Percentiles rank a stretch among this genome's conserved stretches.
Conservation (phyloP, 345 rosid genomes). For the Aquilaria malaccensis region DNA sequence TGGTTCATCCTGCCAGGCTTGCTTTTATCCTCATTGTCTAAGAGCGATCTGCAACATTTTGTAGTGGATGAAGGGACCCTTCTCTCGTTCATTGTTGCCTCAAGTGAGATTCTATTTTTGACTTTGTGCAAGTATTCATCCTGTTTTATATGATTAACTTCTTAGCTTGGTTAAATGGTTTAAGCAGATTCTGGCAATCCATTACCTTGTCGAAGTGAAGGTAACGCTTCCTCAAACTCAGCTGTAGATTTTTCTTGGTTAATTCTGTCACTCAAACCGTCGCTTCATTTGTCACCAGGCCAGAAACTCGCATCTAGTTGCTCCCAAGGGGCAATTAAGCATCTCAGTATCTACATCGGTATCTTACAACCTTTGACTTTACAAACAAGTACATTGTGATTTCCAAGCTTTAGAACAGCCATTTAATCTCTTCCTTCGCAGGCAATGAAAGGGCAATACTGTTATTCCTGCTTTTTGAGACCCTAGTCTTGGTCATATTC, state of each 20-base stretch:
- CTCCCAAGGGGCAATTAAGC: conserved; percentile 44
- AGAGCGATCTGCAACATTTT: conserved; percentile 58
- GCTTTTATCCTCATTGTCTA: conserved; percentile 27
- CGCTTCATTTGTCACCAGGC: conserved; percentile 23
- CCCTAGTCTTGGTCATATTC: conserved; percentile 43
- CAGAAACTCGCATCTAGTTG: conserved; percentile 62
- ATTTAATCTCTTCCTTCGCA: conserved; percentile 16
- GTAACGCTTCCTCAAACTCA: conserved; percentile 18
- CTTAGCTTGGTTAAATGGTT: too few relatives aligned
- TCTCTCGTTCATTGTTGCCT: conserved; percentile 68
- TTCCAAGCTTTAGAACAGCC: not conserved
- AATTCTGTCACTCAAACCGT: not conserved
- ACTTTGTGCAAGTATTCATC: not conserved
- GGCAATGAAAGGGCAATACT: conserved; percentile 47
- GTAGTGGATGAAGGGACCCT: conserved; percentile 64
- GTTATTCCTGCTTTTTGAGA: conserved; percentile 61
- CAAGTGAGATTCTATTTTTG: conserved; percentile 30
- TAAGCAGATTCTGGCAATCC: conserved; percentile 51
- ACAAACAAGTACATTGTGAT: not conserved
- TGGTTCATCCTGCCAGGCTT: conserved; percentile 33
- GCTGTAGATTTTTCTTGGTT: not conserved
- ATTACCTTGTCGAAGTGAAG: conserved; percentile 43
- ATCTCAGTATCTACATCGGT: conserved; percentile 42
- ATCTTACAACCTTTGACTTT: not conserved
- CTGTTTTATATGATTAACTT: conserved; percentile 16